phyloP scores from a whole-genome alignment of 2,329 filamentous ascomycete genomes.

The Cytospora leucostoma region DNA sequence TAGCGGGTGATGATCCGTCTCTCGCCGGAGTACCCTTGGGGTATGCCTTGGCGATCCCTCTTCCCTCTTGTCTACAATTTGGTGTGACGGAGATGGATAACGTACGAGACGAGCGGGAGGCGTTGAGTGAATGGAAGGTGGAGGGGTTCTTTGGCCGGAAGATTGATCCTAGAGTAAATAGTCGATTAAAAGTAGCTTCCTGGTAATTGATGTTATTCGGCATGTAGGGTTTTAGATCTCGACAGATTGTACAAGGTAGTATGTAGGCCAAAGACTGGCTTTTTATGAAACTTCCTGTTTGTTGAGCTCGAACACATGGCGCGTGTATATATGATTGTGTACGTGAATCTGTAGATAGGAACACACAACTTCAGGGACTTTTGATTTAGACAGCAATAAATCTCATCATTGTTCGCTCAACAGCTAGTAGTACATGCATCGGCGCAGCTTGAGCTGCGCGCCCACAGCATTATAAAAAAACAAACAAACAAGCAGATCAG shows the following conservation, averaged over 20 bases:
- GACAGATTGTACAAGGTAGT: too few relatives aligned
- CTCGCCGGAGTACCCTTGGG: conserved; percentile 9
- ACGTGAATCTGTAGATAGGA: too few relatives aligned
- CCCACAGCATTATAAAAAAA: conserved; percentile 6
- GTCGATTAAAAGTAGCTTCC: too few relatives aligned
- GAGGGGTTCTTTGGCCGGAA: too few relatives aligned
- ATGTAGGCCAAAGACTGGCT: too few relatives aligned
- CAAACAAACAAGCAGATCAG: not conserved
- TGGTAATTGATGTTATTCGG: too few relatives aligned
- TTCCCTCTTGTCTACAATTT: not conserved
- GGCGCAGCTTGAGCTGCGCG: conserved; percentile 1
- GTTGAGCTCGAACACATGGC: too few relatives aligned
- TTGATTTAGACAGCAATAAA: not conserved
- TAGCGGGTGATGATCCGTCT: conserved; percentile 14
- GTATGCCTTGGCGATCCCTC: not conserved
- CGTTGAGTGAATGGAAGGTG: not conserved
- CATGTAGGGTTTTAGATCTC: too few relatives aligned
- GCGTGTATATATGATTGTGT: too few relatives aligned
- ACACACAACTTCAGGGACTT: not conserved
- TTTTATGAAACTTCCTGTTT: too few relatives aligned
- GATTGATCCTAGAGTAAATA: too few relatives aligned
- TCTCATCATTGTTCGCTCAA: not conserved
- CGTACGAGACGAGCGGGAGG: not conserved
- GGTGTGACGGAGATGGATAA: not conserved
- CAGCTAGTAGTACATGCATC: conserved; percentile 14